Evolutionary conservation across 2,329 filamentous ascomycete species (phyloP).

Genomic region (Exophiala bonariae): DNA sequence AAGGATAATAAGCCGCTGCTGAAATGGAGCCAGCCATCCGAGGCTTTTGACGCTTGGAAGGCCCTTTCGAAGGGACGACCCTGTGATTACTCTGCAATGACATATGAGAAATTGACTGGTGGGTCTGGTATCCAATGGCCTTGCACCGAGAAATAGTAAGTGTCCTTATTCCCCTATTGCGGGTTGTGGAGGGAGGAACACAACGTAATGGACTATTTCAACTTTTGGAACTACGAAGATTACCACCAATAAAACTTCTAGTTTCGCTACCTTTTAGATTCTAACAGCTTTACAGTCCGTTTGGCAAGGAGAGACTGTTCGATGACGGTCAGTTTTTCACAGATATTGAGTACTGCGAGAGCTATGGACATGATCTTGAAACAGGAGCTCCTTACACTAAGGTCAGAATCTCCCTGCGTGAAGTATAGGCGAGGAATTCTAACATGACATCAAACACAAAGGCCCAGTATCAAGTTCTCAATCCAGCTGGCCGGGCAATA

Average conservation of each 20-base stretch:
- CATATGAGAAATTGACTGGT: constrained; percentile 37
- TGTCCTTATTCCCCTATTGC: too few species aligned
- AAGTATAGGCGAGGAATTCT: too few species aligned
- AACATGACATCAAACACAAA: too few species aligned
- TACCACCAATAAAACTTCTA: too few species aligned
- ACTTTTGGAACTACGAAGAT: too few species aligned
- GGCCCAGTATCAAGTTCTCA: constrained; percentile 31
- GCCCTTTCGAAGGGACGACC: constrained; percentile 35
- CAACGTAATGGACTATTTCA: too few species aligned
- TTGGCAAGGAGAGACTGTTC: constrained; percentile 37
- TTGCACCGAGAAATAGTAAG: constrained; percentile 34
- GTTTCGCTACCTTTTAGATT: too few species aligned
- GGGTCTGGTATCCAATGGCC: constrained; percentile 42
- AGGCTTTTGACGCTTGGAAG: constrained; percentile 41
- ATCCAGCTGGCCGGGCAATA: constrained; percentile 37
- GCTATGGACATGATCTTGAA: constrained; percentile 39
- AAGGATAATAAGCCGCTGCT: constrained; percentile 35
- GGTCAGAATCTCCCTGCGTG: constrained; percentile 3
- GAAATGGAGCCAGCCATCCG: constrained; percentile 32
- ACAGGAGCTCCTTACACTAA: constrained; percentile 36
- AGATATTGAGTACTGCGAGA: constrained; percentile 37
- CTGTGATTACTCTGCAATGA: constrained; percentile 36
- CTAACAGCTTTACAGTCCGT: too few species aligned
- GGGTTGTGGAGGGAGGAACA: too few species aligned
- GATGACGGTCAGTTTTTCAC: constrained; percentile 38